A percentile compares a stretch with the other conserved stretches of the same genome.
Conservation (phyloP, 2,329 filamentous ascomycete genomes). For the Anthostomella pinea region DNA sequence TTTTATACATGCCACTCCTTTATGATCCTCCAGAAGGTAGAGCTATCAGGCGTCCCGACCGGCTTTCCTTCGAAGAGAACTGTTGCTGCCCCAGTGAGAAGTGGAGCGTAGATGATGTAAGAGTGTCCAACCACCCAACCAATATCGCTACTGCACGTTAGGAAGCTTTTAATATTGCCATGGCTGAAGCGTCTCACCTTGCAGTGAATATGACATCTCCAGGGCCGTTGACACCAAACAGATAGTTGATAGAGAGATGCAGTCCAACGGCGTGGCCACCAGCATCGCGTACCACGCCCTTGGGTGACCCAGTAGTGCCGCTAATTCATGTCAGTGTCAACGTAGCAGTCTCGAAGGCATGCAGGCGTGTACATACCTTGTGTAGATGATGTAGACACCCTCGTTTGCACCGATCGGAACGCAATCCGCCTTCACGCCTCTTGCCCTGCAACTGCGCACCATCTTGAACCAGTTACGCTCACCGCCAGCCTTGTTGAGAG, state of each 20-base stretch:
- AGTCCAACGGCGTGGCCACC: conserved; percentile 86
- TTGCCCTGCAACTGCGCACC: conserved; percentile 65
- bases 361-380: conserved; percentile 29
- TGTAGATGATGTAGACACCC: conserved; percentile 80
- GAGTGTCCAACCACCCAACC: conserved; percentile 88
- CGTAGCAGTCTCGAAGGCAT: no score
- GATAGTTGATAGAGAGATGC: conserved; percentile 75
- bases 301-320: conserved; percentile 69
- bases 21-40: conserved; percentile 83
- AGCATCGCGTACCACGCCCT: conserved; percentile 71
- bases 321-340: no score
- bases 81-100: conserved; percentile 81
- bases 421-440: conserved; percentile 67
- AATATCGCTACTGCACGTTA: conserved; percentile 57
- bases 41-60: conserved; percentile 81
- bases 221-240: conserved; percentile 79
- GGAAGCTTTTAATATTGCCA: neutral
- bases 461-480: conserved; percentile 79
- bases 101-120: conserved; percentile 86
- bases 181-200: conserved; percentile 36
- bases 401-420: conserved; percentile 78
- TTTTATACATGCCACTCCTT: no score
- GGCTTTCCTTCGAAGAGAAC: conserved; percentile 94
- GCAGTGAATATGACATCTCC: conserved; percentile 62
- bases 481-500: conserved; percentile 61